Conservation (phyloP, 805 yeast genomes). For the Torulaspora maleeae region DNA sequence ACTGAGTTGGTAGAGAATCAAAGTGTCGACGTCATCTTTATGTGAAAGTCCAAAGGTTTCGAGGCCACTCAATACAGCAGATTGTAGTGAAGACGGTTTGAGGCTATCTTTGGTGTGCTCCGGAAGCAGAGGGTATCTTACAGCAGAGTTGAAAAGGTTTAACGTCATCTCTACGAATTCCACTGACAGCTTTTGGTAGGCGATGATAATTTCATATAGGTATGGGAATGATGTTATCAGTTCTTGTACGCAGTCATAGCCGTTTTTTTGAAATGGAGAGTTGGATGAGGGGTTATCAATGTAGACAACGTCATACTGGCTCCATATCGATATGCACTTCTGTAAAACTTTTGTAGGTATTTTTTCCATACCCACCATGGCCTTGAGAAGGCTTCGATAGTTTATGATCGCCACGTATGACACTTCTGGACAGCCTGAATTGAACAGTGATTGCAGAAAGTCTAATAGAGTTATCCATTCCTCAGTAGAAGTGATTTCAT, state of each 20-base stretch:
- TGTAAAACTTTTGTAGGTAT: constrained; percentile 33
- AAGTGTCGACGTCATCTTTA: constrained; percentile 39
- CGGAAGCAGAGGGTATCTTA: constrained; percentile 70
- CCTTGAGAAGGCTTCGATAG: constrained; percentile 48
- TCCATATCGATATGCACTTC: constrained; percentile 50
- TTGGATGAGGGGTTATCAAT: constrained; percentile 35
- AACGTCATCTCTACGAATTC: constrained; percentile 47
- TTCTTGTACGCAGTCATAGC: constrained; percentile 58
- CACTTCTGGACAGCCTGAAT: constrained; percentile 39
- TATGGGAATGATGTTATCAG: constrained; percentile 50
- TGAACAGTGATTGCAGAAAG: constrained; percentile 44
- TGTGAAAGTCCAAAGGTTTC: constrained; percentile 28
- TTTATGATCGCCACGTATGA: constrained; percentile 49
- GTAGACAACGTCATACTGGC: constrained; percentile 42
- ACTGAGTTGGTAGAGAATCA: constrained; percentile 51
- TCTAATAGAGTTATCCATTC: constrained; percentile 57
- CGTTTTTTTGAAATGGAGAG: constrained; percentile 32
- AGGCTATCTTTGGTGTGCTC: constrained; percentile 49
- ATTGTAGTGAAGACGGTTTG: constrained; percentile 61
- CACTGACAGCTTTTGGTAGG: constrained; percentile 34
- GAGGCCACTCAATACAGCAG: constrained; percentile 50
- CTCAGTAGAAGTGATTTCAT: constrained; percentile 9
- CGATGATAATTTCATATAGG: constrained; percentile 39
- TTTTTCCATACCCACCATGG: constrained; percentile 38
- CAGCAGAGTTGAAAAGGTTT: constrained; percentile 56